Conservation (phyloP, 2,329 filamentous ascomycete genomes). For the Cordyceps javanica region DNA sequence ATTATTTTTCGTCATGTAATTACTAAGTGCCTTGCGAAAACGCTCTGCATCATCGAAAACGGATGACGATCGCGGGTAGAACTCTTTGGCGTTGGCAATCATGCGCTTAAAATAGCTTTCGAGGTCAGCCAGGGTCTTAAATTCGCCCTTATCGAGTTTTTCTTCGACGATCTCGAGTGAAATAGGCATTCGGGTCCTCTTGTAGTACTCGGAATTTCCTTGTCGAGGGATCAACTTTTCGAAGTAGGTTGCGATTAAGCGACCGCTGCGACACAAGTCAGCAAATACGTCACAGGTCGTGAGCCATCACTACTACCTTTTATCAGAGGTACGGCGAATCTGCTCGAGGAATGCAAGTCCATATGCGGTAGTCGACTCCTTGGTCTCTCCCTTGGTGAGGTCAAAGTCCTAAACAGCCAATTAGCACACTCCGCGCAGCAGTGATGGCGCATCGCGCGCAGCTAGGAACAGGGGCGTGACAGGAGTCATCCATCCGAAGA, state of each 20-base stretch:
- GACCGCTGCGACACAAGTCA: constrained; percentile 48
- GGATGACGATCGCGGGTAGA: constrained; percentile 65
- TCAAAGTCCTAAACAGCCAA: constrained; percentile 34
- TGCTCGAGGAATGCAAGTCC: constrained; percentile 70
- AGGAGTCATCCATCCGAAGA: not conserved
- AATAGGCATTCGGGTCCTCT: constrained; percentile 69
- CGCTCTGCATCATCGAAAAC: constrained; percentile 81
- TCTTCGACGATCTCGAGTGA: constrained; percentile 71
- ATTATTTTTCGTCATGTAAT: constrained; percentile 82
- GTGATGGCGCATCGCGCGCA: not conserved
- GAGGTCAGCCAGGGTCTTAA: constrained; percentile 63
- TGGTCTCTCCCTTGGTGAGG: constrained; percentile 52
- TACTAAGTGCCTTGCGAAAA: constrained; percentile 77
- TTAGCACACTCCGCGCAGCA: not conserved
- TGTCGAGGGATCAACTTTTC: constrained; percentile 61
- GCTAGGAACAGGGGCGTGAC: not conserved
- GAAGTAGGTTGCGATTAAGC: constrained; percentile 68
- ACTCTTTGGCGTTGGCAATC: constrained; percentile 81
- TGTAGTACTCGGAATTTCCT: constrained; percentile 69
- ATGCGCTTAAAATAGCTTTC: constrained; percentile 86
- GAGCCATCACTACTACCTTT: constrained; percentile 54
- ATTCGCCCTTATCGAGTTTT: constrained; percentile 64
- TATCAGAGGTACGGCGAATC: constrained; percentile 71
- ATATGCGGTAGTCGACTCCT: constrained; percentile 62
- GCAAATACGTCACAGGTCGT: constrained; percentile 13